phyloP scores from a whole-genome alignment of 1,139 yeast species.

The Zhuliangozyma blackwelliae region DNA sequence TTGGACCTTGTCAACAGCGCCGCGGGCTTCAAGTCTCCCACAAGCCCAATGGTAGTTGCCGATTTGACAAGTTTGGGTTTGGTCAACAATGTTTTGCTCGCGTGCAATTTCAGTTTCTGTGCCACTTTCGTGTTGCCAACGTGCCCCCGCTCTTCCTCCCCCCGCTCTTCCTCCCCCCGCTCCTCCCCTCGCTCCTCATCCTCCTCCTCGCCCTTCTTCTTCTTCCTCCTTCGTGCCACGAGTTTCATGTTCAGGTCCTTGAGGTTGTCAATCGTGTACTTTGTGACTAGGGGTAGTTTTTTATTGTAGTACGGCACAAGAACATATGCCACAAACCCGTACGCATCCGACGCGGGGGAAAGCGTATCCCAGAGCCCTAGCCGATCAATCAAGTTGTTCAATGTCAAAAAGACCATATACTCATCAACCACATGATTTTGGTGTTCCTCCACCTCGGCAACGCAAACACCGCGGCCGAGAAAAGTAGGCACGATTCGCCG shows the following conservation, averaged over 20 bases:
- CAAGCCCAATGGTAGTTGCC: constrained; percentile 5
- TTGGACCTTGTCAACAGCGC: constrained; percentile 37
- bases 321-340: constrained; percentile 52
- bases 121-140: too few relatives aligned
- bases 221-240: constrained; percentile 3
- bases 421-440: constrained; percentile 8
- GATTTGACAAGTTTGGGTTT: constrained; percentile 6
- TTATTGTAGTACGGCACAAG: constrained; percentile 52
- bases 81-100: constrained; percentile 7
- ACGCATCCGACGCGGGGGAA: constrained; percentile 28
- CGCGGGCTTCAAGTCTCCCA: constrained; percentile 25
- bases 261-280: constrained; percentile 44
- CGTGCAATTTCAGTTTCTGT: too few relatives aligned
- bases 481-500: constrained; percentile 39
- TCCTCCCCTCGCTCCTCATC: too few relatives aligned
- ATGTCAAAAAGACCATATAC: constrained; percentile 16
- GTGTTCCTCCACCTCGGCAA: neutral
- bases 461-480: constrained; percentile 36
- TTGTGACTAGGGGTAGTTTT: constrained; percentile 43
- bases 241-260: constrained; percentile 44
- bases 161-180: too few relatives aligned
- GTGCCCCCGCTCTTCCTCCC: too few relatives aligned
- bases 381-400: constrained; percentile 49
- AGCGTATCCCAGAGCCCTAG: constrained; percentile 54
- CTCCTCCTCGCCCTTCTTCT: constrained; percentile 1